Percentiles rank a stretch among this genome's conserved stretches.
Conservation (phyloP, 2,329 filamentous ascomycete genomes). For the Myriosclerotinia scirpicola region DNA sequence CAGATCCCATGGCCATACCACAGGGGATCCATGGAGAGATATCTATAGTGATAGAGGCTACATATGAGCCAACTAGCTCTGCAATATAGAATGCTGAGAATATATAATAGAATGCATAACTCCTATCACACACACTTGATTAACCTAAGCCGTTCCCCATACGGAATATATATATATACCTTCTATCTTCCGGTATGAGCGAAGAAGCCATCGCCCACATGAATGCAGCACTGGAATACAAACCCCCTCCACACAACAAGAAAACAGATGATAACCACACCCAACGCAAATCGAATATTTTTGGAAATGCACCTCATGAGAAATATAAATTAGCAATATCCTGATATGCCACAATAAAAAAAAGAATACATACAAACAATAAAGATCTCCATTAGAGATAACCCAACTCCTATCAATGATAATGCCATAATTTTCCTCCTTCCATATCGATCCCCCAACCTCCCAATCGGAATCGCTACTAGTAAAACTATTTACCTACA, state of each 20-base stretch:
- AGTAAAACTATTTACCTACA: conserved; percentile 36
- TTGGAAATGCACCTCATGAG: conserved; percentile 36
- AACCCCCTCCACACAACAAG: conserved; percentile 37
- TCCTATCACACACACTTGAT: conserved; percentile 26
- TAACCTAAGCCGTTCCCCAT: background rate
- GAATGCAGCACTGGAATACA: conserved; percentile 37
- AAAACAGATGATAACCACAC: conserved; percentile 39
- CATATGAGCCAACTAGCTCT: conserved; percentile 37
- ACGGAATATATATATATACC: conserved; percentile 24
- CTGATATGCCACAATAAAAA: background rate
- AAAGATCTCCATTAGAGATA: conserved; percentile 35
- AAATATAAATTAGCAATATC: background rate
- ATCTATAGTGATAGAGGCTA: conserved; percentile 36
- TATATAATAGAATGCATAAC: conserved; percentile 39
- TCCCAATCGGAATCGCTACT: conserved; percentile 39
- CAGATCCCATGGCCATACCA: conserved; percentile 32
- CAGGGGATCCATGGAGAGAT: conserved; percentile 40
- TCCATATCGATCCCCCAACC: conserved; percentile 36
- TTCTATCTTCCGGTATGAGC: conserved; percentile 33
- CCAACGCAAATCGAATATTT: conserved; percentile 32
- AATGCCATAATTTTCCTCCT: conserved; percentile 36
- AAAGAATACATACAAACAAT: conserved; percentile 34
- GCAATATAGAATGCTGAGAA: conserved; percentile 40
- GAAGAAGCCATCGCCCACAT: conserved; percentile 41
- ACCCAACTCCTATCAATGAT: conserved; percentile 34